Evolutionary conservation across 2,329 filamentous ascomycete genomes (phyloP).

Genomic region (Hypoxylon sp.): DNA sequence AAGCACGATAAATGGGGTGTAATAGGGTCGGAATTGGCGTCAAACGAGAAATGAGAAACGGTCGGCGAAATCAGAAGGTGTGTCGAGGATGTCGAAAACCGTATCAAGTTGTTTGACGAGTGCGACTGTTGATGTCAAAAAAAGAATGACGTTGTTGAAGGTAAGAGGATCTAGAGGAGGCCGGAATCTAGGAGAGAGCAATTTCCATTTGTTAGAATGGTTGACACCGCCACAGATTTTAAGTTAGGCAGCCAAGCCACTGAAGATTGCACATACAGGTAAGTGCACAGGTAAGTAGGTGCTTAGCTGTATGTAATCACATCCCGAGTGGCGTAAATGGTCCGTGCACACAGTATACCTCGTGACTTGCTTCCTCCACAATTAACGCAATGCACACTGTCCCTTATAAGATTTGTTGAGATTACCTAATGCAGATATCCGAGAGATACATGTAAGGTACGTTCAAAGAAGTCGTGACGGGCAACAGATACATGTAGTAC

Average conservation of each 20-base stretch:
- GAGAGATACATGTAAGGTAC: too few relatives aligned
- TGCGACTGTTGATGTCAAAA: constrained; percentile 25
- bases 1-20: constrained; percentile 23
- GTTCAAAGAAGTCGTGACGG: too few relatives aligned
- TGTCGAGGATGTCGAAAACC: constrained; percentile 6
- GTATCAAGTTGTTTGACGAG: constrained; percentile 10
- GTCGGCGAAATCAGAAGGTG: constrained; percentile 4
- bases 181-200: constrained; percentile 38
- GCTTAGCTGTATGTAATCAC: background rate
- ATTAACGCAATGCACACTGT: too few relatives aligned
- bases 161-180: constrained; percentile 42
- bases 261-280: constrained; percentile 12
- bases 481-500: background rate
- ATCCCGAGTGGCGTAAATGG: background rate
- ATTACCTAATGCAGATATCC: too few relatives aligned
- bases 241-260: constrained; percentile 9
- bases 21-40: constrained; percentile 11
- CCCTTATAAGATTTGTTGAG: too few relatives aligned
- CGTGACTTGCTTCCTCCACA: too few relatives aligned
- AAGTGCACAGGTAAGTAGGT: too few relatives aligned
- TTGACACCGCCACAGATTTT: constrained; percentile 32
- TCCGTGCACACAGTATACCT: background rate
- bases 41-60: background rate
- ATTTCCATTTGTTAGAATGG: constrained; percentile 39
- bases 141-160: constrained; percentile 47